These are phyloP conservation scores for Heterobasidion parviporum DNA, from an alignment of 1,284 basidiomycete species.

Conservation along the genomic window DNA sequence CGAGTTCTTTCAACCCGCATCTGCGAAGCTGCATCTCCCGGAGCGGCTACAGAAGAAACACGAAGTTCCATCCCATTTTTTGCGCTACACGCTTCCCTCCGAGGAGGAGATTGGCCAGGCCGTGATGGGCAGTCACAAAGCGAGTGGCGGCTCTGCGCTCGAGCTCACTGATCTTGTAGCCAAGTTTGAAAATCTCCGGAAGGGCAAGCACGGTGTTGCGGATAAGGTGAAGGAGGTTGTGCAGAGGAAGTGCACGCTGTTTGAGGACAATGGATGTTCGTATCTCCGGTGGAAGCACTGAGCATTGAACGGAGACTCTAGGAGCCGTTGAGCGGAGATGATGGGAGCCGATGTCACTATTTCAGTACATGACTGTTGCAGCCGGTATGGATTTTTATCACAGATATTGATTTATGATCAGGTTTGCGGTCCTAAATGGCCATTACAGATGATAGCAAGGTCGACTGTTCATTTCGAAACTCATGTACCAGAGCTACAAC, in stretches of 20 bases:
- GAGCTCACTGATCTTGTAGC: constrained; percentile 53
- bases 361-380: no score
- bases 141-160: constrained; percentile 50
- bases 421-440: no score
- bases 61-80: constrained; percentile 28
- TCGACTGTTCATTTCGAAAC: no score
- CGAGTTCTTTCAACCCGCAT: constrained; percentile 49
- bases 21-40: constrained; percentile 43
- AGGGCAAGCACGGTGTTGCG: constrained; percentile 60
- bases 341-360: no score
- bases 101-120: constrained; percentile 58
- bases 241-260: constrained; percentile 43
- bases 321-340: no score
- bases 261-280: constrained; percentile 43
- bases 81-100: constrained; percentile 56
- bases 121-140: constrained; percentile 48
- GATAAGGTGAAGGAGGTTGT: constrained; percentile 74
- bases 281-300: constrained; percentile 54
- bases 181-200: constrained; percentile 36
- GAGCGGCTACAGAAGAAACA: constrained; percentile 20
- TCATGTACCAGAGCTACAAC: no score
- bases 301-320: neutral
- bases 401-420: no score
- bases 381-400: no score
- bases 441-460: no score